Evolutionary conservation across 106 monocot species (phyloP).

Genomic region (Dendrobium huoshanense): DNA sequence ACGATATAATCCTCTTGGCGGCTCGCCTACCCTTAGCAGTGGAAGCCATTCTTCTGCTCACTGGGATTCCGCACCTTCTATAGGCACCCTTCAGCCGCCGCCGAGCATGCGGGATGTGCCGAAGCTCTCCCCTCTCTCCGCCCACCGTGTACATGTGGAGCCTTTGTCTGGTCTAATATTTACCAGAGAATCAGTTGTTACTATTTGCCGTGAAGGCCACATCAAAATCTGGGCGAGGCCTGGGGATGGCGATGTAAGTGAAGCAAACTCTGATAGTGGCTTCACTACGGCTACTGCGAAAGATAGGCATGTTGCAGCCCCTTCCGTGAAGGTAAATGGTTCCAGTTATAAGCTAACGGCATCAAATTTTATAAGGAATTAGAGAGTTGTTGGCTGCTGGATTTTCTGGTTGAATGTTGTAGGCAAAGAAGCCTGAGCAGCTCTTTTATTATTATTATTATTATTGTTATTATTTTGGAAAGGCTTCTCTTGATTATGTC

Average conservation of each 20-base stretch:
- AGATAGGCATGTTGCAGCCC: constrained; percentile 14
- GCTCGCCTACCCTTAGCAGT: constrained; percentile 55
- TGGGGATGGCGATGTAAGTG: constrained; percentile 18
- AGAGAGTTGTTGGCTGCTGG: neutral
- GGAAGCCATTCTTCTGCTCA: constrained; percentile 40
- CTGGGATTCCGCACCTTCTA: constrained; percentile 38
- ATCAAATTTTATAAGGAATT: constrained; percentile 20
- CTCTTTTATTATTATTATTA: neutral
- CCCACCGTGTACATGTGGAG: constrained; percentile 46
- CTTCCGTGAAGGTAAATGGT: constrained; percentile 9
- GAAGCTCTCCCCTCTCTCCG: constrained; percentile 44
- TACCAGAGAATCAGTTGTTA: constrained; percentile 41
- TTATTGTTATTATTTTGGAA: neutral
- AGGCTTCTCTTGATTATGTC: neutral
- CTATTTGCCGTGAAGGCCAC: constrained; percentile 46
- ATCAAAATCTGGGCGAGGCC: constrained; percentile 57
- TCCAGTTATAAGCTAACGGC: constrained; percentile 25
- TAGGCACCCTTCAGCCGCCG: constrained; percentile 50
- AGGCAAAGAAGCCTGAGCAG: no score
- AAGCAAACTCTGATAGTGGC: constrained; percentile 14
- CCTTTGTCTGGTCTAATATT: constrained; percentile 46
- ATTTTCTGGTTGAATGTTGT: no score
- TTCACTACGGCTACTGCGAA: constrained; percentile 6
- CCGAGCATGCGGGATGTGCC: constrained; percentile 60
- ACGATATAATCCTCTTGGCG: constrained; percentile 35